Percentiles rank a stretch among this genome's conserved stretches.
phyloP scores from a whole-genome alignment of 306 rosid species.

The Vicia villosa region DNA sequence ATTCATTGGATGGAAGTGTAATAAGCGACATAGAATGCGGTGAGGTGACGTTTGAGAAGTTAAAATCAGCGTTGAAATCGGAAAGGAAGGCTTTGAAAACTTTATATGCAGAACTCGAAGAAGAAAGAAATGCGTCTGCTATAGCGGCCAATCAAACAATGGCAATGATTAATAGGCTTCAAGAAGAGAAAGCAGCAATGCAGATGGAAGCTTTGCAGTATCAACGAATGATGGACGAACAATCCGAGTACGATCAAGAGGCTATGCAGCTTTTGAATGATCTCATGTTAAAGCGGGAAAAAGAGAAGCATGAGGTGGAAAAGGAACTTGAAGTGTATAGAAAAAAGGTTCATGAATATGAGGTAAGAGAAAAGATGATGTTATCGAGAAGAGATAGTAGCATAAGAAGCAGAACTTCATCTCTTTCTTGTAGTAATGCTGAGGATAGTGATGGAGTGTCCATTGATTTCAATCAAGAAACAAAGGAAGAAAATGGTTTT shows the following conservation, averaged over 20 bases:
- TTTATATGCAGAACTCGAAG: conserved; percentile 84
- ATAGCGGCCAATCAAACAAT: conserved; percentile 92
- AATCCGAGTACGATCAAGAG: conserved; percentile 94
- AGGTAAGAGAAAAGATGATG: conserved; percentile 64
- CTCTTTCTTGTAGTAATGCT: conserved; percentile 71
- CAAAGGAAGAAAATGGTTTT: conserved; percentile 68
- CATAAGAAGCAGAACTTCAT: conserved; percentile 72
- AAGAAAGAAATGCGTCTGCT: conserved; percentile 97
- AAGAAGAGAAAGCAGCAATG: conserved; percentile 97
- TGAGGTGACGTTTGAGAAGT: conserved; percentile 62
- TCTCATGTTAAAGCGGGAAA: conserved; percentile 84
- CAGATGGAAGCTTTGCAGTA: conserved; percentile 99
- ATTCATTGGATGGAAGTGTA: conserved; percentile 81
- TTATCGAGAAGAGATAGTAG: conserved; percentile 60
- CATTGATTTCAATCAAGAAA: conserved; percentile 61
- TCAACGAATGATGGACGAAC: conserved; percentile 99
- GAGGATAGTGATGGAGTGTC: conserved; percentile 88
- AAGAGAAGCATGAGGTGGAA: conserved; percentile 84
- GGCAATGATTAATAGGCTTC: conserved; percentile 98
- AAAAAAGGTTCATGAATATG: conserved; percentile 73
- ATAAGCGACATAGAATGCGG: conserved; percentile 66
- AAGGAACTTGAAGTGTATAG: conserved; percentile 75
- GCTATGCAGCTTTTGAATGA: conserved; percentile 94
- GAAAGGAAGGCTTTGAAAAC: conserved; percentile 75
- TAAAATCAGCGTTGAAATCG: conserved; percentile 63